phyloP scores from a whole-genome alignment of 352 stramenopile species.

The Plasmopara muralis region DNA sequence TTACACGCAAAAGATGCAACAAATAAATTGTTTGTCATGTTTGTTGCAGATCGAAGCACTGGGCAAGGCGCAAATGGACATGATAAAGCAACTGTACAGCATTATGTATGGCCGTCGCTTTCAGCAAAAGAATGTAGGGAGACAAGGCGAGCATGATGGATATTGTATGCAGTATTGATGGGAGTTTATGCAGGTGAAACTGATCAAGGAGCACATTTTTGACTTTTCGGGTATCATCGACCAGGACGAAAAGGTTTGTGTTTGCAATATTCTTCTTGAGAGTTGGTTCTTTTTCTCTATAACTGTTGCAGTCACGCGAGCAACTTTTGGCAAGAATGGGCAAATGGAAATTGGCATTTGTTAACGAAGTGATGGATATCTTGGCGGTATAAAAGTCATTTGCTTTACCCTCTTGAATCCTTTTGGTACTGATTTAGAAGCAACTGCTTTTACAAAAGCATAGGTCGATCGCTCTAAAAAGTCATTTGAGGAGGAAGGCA shows the following conservation, averaged over 20 bases:
- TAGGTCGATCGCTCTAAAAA: constrained; percentile 84
- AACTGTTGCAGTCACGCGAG: constrained; percentile 39
- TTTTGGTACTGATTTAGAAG: constrained; percentile 2
- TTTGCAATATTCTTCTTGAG: neutral
- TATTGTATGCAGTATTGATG: neutral
- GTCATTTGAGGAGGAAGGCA: constrained; percentile 64
- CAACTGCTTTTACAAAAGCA: neutral
- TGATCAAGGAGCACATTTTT: constrained; percentile 77
- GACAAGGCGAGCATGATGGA: no score
- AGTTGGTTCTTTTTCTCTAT: constrained; percentile 1
- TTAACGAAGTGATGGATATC: constrained; percentile 74
- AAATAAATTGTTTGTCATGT: neutral
- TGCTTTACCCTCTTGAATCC: neutral
- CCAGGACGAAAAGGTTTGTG: constrained; percentile 52
- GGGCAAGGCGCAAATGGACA: constrained; percentile 64
- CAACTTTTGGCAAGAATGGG: constrained; percentile 53
- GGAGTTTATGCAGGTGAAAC: constrained; percentile 40
- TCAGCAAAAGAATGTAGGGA: constrained; percentile 70
- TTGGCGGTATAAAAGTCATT: constrained; percentile 39
- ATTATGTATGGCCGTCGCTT: constrained; percentile 76
- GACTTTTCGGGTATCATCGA: constrained; percentile 65
- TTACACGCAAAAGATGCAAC: neutral
- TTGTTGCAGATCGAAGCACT: constrained; percentile 45
- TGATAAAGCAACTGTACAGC: constrained; percentile 72
- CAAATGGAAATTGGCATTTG: constrained; percentile 62